Conservation (phyloP, 2,329 filamentous ascomycete species). For the Amauroascus niger region DNA sequence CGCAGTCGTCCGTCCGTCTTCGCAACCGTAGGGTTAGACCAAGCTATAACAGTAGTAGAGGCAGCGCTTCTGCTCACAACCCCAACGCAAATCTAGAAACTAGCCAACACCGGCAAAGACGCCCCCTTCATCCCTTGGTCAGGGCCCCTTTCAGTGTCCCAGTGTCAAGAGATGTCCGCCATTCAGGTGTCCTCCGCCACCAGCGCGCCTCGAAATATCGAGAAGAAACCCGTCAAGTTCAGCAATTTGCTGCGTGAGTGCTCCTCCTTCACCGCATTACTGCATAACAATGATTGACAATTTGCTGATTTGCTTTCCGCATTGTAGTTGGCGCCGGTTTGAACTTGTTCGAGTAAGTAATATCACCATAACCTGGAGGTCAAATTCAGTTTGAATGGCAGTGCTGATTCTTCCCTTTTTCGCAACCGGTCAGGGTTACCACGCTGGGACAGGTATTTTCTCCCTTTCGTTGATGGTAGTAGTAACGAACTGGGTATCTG, state of each 20-base stretch:
- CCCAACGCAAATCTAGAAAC: neutral
- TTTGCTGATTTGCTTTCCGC: constrained; percentile 13
- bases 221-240: constrained; percentile 99
- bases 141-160: constrained; percentile 63
- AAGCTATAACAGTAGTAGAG: neutral
- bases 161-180: constrained; percentile 47
- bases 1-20: neutral
- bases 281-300: too few relatives aligned
- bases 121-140: constrained; percentile 71
- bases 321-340: constrained; percentile 67
- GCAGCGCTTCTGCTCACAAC: constrained; percentile 7
- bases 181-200: constrained; percentile 19
- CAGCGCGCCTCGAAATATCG: constrained; percentile 48
- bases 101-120: constrained; percentile 9
- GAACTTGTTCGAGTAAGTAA: constrained; percentile 78
- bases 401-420: neutral
- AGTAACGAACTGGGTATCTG: neutral
- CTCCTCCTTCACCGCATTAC: neutral
- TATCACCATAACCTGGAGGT: neutral
- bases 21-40: neutral
- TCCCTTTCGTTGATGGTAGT: constrained; percentile 28
- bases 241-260: constrained; percentile 77
- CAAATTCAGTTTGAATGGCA: neutral
- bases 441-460: constrained; percentile 49
- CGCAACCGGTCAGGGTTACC: constrained; percentile 44